Conservation (phyloP, 2,329 filamentous ascomycete genomes). For the Sphaerulina vaccinii region DNA sequence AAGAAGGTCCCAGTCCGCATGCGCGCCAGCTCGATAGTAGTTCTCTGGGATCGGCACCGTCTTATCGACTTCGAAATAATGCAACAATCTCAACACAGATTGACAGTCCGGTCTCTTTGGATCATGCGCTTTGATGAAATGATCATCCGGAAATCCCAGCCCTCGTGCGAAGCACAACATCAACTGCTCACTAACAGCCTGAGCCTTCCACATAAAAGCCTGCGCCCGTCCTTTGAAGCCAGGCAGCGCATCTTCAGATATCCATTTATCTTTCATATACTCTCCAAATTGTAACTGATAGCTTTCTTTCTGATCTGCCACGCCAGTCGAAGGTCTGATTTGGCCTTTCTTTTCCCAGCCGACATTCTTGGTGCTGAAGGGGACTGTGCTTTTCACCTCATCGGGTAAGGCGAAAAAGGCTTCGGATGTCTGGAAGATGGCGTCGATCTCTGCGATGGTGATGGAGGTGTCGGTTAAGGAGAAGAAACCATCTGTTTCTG, state of each 20-base stretch:
- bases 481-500: conserved; percentile 63
- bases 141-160: conserved; percentile 56
- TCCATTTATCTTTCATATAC: conserved; percentile 55
- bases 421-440: conserved; percentile 52
- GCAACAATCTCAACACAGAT: conserved; percentile 56
- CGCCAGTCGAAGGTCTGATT: conserved; percentile 59
- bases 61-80: conserved; percentile 50
- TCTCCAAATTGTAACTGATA: conserved; percentile 64
- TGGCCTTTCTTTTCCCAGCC: conserved; percentile 63
- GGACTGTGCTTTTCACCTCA: conserved; percentile 53
- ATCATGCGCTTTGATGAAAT: conserved; percentile 58
- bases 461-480: conserved; percentile 58
- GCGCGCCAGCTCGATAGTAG: conserved; percentile 61
- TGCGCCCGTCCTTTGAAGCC: conserved; percentile 50
- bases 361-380: conserved; percentile 56
- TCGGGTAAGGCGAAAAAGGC: conserved; percentile 57
- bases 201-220: conserved; percentile 56
- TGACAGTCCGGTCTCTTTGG: conserved; percentile 51
- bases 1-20: conserved; percentile 63
- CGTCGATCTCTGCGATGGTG: conserved; percentile 48
- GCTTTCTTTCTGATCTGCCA: conserved; percentile 60
- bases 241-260: conserved; percentile 48
- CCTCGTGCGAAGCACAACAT: conserved; percentile 61
- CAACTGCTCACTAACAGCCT: conserved; percentile 55
- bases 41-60: conserved; percentile 40